These are phyloP conservation scores for Epichloe baconii DNA, from an alignment of 2,329 filamentous ascomycete genomes.

Conservation along the genomic window DNA sequence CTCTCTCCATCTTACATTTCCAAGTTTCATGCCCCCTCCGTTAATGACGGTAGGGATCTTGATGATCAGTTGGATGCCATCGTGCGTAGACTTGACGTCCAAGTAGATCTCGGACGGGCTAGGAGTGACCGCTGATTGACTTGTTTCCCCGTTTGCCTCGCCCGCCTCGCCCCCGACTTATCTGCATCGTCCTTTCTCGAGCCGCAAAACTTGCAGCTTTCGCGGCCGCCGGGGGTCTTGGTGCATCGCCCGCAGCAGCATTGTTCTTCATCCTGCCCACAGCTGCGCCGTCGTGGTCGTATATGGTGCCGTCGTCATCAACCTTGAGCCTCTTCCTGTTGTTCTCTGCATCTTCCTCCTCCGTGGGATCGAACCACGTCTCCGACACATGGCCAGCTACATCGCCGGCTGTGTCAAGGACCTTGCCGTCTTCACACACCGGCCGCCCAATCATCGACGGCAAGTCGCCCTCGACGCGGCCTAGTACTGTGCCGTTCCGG, in stretches of 20 bases:
- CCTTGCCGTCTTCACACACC: constrained; percentile 31
- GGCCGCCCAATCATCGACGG: constrained; percentile 40
- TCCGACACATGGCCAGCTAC: constrained; percentile 63
- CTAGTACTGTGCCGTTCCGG: constrained; percentile 35
- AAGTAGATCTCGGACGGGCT: constrained; percentile 41
- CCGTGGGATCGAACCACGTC: constrained; percentile 10
- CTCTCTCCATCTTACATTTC: background rate
- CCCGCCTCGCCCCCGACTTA: background rate
- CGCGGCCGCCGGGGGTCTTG: background rate
- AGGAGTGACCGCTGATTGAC: constrained; percentile 11
- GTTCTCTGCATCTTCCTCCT: background rate
- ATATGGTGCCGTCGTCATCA: constrained; percentile 44
- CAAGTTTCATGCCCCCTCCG: constrained; percentile 28
- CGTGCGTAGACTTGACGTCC: constrained; percentile 43
- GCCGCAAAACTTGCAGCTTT: background rate
- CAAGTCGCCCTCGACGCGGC: constrained; percentile 39
- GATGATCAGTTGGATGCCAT: constrained; percentile 44
- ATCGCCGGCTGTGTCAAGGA: constrained; percentile 67
- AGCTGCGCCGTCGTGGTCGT: constrained; percentile 41
- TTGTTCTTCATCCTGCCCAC: constrained; percentile 46
- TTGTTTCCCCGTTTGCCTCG: too few species aligned
- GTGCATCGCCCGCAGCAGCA: background rate
- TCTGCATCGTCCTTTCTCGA: background rate
- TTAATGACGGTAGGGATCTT: constrained; percentile 44
- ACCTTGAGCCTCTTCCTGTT: constrained; percentile 40